phyloP scores from a whole-genome alignment of 2,329 filamentous ascomycete genomes.

The Coleophoma cylindrospora region DNA sequence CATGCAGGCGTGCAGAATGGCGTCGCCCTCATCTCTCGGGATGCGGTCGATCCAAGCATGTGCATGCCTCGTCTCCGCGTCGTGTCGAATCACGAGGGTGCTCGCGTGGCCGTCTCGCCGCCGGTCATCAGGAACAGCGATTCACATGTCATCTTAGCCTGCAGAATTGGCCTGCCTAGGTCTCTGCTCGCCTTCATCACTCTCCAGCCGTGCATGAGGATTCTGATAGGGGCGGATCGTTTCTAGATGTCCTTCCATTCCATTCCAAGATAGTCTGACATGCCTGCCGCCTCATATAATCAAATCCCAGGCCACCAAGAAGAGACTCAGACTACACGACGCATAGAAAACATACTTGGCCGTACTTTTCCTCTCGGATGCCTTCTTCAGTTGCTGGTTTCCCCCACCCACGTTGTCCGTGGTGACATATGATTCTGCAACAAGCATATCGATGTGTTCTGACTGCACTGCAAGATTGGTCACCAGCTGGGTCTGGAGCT shows the following conservation, averaged over 20 bases:
- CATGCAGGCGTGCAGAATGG: neutral
- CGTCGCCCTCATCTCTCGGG: neutral
- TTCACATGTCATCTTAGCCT: neutral
- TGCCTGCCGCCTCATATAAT: conserved; percentile 38
- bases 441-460: conserved; percentile 83
- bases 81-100: neutral
- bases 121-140: neutral
- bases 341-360: conserved; percentile 77
- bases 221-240: no score
- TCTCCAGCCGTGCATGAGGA: no score
- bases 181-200: neutral
- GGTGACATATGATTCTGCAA: conserved; percentile 76
- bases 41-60: neutral
- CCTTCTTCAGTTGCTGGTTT: conserved; percentile 87
- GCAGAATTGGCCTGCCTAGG: neutral
- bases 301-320: conserved; percentile 74
- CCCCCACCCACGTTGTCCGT: conserved; percentile 83
- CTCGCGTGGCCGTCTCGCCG: neutral
- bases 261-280: no score
- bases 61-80: neutral
- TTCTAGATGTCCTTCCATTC: no score
- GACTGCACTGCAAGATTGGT: conserved; percentile 81
- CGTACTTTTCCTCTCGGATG: conserved; percentile 64
- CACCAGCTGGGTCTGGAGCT: conserved; percentile 84
- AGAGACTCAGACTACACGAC: conserved; percentile 69